Evolutionary conservation across 768 basidiomycete genomes (phyloP).

Genomic region (Xerocomellus chrysenteron): DNA sequence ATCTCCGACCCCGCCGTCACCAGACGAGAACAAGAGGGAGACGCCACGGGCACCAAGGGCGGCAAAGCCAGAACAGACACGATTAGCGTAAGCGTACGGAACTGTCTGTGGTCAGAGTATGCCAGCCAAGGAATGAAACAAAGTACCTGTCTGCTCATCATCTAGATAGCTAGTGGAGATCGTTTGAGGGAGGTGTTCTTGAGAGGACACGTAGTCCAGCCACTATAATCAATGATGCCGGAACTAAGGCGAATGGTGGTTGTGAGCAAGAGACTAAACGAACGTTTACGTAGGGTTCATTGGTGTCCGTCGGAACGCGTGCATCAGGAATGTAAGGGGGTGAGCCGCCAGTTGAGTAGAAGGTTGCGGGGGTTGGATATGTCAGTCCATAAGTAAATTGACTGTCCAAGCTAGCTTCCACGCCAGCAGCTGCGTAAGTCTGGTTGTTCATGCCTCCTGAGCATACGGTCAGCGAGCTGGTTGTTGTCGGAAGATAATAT

Average conservation of each 20-base stretch:
- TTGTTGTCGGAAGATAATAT: background rate
- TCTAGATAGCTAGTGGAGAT: constrained; percentile 77
- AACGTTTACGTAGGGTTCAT: constrained; percentile 50
- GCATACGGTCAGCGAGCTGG: constrained; percentile 6
- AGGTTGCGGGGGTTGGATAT: constrained; percentile 57
- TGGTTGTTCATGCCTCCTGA: constrained; percentile 65
- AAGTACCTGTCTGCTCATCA: constrained; percentile 64
- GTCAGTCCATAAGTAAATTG: constrained; percentile 68
- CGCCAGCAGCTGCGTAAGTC: constrained; percentile 48
- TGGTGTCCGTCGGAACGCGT: constrained; percentile 38
- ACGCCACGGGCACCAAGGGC: constrained; percentile 67
- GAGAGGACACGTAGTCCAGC: constrained; percentile 56
- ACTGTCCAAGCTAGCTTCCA: constrained; percentile 66
- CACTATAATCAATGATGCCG: constrained; percentile 40
- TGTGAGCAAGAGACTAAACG: constrained; percentile 10
- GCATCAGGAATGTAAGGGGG: constrained; percentile 58
- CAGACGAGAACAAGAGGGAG: constrained; percentile 63
- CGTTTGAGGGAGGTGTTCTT: constrained; percentile 49
- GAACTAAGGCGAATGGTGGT: background rate
- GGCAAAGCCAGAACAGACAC: constrained; percentile 62
- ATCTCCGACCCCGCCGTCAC: constrained; percentile 71
- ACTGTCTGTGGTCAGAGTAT: constrained; percentile 36
- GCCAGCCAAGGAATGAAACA: background rate
- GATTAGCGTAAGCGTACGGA: constrained; percentile 54
- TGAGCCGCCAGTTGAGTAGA: constrained; percentile 60